A percentile compares a stretch with the other conserved stretches of the same genome.
Evolutionary conservation across 257 asterid genomes (phyloP).

Genomic region (Solanum neorickii): DNA sequence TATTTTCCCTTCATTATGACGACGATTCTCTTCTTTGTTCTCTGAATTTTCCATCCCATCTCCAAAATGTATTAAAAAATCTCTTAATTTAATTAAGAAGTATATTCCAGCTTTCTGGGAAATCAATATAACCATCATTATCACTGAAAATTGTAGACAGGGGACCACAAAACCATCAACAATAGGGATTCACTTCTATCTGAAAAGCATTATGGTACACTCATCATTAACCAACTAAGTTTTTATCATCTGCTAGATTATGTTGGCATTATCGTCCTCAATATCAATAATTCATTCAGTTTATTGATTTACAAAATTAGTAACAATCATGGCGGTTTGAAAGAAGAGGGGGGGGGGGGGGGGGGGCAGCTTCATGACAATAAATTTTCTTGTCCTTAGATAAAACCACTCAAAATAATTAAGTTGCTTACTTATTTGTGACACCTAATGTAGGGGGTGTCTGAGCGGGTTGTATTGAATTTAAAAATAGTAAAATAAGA

Average conservation of each 20-base stretch:
- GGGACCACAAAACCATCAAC: background rate
- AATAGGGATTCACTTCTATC: constrained; percentile 12
- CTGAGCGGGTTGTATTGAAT: background rate
- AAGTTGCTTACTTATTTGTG: constrained; percentile 10
- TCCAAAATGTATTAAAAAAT: background rate
- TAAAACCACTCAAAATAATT: constrained; percentile 20
- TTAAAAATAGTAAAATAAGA: too few relatives aligned
- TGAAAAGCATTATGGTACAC: background rate
- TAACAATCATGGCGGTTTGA: background rate
- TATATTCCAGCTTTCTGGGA: background rate
- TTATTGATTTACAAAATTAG: background rate
- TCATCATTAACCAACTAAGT: background rate
- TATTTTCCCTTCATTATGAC: background rate
- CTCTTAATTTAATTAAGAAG: background rate
- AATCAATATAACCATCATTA: background rate
- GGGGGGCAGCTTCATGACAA: constrained; percentile 16
- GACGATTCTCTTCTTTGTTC: background rate
- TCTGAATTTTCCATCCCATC: background rate
- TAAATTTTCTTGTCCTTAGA: constrained; percentile 49
- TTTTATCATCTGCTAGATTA: background rate
- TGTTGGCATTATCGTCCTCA: background rate
- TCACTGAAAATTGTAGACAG: background rate
- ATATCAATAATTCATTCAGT: background rate
- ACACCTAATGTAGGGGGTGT: background rate
- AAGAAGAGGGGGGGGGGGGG: background rate